phyloP scores from a whole-genome alignment of 176 grass and related monocot species.

The Phragmites australis region DNA sequence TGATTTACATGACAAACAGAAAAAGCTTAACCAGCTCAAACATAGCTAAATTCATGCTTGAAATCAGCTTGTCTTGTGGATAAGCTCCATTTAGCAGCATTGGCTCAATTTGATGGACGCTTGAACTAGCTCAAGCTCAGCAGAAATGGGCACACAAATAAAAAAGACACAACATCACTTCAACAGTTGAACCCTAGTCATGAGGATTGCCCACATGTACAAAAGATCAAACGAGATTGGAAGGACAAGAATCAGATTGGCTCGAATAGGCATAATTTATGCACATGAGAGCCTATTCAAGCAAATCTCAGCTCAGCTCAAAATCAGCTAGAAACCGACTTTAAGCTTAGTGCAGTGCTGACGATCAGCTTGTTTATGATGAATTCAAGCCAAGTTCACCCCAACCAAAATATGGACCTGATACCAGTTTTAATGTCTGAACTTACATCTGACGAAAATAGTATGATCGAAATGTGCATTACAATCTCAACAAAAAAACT shows the following conservation, averaged over 20 bases:
- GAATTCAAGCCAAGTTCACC: neutral
- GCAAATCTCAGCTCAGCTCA: constrained; percentile 2
- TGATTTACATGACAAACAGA: neutral
- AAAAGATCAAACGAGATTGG: neutral
- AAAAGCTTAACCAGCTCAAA: constrained; percentile 19
- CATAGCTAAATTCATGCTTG: neutral
- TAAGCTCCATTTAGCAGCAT: constrained; percentile 3
- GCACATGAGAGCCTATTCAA: neutral
- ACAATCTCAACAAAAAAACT: neutral
- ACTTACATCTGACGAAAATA: neutral
- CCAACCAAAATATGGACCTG: neutral
- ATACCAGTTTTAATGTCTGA: neutral
- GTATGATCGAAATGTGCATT: neutral
- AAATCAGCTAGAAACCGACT: neutral
- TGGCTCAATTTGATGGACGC: constrained; percentile 18
- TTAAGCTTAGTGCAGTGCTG: neutral
- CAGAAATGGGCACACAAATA: neutral
- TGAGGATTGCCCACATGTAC: neutral
- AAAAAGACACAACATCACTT: neutral
- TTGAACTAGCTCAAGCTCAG: constrained; percentile 11
- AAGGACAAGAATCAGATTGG: neutral
- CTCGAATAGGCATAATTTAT: neutral
- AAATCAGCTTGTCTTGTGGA: constrained; percentile 10
- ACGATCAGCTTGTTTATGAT: neutral
- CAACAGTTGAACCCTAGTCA: neutral